Conservation (phyloP, 139 green algal species). For the Chlorella sp. region DNA sequence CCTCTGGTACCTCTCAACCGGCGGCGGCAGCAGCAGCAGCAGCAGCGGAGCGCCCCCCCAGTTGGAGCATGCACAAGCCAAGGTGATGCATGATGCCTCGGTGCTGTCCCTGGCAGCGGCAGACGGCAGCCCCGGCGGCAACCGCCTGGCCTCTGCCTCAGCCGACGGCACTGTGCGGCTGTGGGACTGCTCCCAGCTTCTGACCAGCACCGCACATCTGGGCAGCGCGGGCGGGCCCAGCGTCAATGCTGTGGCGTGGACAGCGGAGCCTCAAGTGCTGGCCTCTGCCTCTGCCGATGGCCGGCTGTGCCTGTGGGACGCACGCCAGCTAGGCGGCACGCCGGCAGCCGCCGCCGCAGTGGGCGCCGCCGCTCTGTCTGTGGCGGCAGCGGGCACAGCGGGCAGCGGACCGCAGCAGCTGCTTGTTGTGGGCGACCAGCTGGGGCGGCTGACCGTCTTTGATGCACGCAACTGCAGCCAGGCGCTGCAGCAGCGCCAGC, state of each 20-base stretch:
- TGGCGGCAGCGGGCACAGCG: background rate
- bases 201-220: constrained; percentile 20
- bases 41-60: background rate
- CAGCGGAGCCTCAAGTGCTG: background rate
- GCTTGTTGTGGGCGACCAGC: constrained; percentile 14
- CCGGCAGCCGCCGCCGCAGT: background rate
- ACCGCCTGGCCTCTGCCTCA: constrained; percentile 2
- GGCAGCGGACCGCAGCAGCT: background rate
- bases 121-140: background rate
- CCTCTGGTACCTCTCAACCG: constrained; percentile 9
- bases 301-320: constrained; percentile 7
- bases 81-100: background rate
- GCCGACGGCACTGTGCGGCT: constrained; percentile 23
- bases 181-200: constrained; percentile 15
- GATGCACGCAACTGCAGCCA: background rate
- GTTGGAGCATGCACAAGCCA: background rate
- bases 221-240: background rate
- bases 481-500: background rate
- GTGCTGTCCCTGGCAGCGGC: background rate
- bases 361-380: constrained; percentile 9
- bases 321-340: background rate
- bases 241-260: background rate
- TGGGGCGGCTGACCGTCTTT: background rate
- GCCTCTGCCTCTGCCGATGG: background rate
- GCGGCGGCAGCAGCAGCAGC: background rate